Evolutionary conservation across 805 yeast genomes (phyloP).

Genomic region (Saccharomycopsis synnaedendra): DNA sequence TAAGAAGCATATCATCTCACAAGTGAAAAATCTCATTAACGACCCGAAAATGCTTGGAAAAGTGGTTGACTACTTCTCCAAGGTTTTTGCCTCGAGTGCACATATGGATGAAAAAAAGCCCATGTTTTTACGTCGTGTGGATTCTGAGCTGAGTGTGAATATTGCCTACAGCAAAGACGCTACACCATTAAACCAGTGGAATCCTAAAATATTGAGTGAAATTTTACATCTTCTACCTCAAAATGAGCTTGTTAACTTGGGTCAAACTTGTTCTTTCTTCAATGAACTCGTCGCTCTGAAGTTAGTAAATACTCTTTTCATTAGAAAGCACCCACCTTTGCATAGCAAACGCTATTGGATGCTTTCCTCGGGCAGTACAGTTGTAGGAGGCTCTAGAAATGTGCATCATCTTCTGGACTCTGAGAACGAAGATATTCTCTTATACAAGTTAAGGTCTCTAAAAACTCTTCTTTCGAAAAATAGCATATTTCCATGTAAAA

Average conservation of each 20-base stretch:
- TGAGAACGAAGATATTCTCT: neutral
- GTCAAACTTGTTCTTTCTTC: slow-evolving; percentile 23
- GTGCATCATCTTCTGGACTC: neutral
- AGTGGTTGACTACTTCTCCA: too few relatives aligned
- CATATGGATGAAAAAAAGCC: too few relatives aligned
- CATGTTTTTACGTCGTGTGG: too few relatives aligned
- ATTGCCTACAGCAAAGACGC: too few relatives aligned
- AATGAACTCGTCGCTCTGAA: slow-evolving; percentile 22
- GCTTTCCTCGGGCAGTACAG: slow-evolving; percentile 26
- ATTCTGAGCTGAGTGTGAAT: too few relatives aligned
- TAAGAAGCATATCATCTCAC: too few relatives aligned
- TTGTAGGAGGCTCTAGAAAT: slow-evolving; percentile 25
- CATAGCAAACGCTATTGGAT: slow-evolving; percentile 20
- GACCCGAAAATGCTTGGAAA: too few relatives aligned
- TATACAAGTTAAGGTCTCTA: neutral
- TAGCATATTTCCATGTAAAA: neutral
- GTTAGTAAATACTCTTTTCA: slow-evolving; percentile 28
- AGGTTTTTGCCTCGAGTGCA: too few relatives aligned
- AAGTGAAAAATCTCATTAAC: too few relatives aligned
- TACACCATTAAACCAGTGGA: neutral
- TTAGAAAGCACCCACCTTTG: slow-evolving; percentile 26
- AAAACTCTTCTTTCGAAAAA: neutral
- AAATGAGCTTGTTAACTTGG: slow-evolving; percentile 25
- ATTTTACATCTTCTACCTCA: slow-evolving; percentile 28
- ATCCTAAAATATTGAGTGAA: neutral